A percentile compares a stretch with the other conserved stretches of the same genome.
phyloP scores from a whole-genome alignment of 2,329 filamentous ascomycete genomes.

The Pezicula radicicola region DNA sequence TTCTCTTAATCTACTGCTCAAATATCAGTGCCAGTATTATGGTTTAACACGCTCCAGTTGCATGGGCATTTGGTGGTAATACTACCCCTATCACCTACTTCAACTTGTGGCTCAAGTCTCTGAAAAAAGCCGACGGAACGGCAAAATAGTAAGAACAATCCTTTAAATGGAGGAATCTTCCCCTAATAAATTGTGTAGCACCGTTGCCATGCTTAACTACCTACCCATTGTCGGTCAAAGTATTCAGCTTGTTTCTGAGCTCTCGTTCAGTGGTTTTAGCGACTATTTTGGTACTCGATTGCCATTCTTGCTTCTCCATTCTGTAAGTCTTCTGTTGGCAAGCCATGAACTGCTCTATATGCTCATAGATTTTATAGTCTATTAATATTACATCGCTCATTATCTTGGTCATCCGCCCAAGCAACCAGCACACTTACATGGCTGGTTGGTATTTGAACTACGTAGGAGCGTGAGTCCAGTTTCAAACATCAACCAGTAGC shows the following conservation, averaged over 20 bases:
- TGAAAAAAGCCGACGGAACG: not conserved
- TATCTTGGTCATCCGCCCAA: slow-evolving; percentile 8
- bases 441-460: slow-evolving; percentile 10
- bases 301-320: slow-evolving; percentile 5
- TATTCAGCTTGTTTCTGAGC: slow-evolving; percentile 5
- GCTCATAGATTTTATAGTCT: not conserved
- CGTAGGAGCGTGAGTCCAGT: slow-evolving; percentile 2
- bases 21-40: not conserved
- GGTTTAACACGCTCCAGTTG: not conserved
- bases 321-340: not conserved
- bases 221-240: slow-evolving; percentile 5
- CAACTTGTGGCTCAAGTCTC: slow-evolving; percentile 1
- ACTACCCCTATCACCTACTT: not conserved
- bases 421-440: slow-evolving; percentile 8
- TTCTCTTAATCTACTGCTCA: not conserved
- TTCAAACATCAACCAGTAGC: not conserved
- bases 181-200: not conserved
- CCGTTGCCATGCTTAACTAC: slow-evolving; percentile 1
- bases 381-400: slow-evolving; percentile 8
- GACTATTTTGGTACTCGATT: slow-evolving; percentile 5
- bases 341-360: not conserved
- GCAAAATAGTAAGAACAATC: not conserved
- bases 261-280: slow-evolving; percentile 9
- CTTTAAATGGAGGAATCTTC: not conserved
- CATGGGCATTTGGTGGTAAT: not conserved